Percentiles rank a stretch among this genome's conserved stretches.
Evolutionary conservation across 306 rosid genomes (phyloP).

Genomic region (Dryas alaskensis): DNA sequence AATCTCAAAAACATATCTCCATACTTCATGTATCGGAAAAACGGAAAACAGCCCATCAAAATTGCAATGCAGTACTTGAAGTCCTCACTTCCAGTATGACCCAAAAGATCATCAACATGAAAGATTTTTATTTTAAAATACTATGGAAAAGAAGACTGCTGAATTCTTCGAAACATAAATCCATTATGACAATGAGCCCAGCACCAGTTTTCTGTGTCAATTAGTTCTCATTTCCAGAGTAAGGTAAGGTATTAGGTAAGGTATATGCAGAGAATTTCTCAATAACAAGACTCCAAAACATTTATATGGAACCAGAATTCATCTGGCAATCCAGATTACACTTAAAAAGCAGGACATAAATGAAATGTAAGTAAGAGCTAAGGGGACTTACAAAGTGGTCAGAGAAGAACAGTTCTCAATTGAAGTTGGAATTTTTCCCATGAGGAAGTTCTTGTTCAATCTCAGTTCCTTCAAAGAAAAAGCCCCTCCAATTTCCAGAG

Average conservation of each 20-base stretch:
- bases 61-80: neutral
- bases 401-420: constrained; percentile 71
- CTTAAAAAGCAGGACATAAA: constrained; percentile 2
- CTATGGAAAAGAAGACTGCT: neutral
- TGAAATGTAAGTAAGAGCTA: constrained; percentile 15
- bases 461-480: constrained; percentile 61
- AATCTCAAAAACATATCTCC: constrained; percentile 1
- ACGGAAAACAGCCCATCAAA: neutral
- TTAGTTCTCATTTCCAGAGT: neutral
- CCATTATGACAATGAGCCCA: neutral
- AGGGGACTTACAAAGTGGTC: constrained; percentile 70
- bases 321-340: neutral
- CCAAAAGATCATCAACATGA: neutral
- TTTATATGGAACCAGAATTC: neutral
- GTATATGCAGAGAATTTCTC: neutral
- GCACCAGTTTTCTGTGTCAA: neutral
- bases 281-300: constrained; percentile 15
- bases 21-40: neutral
- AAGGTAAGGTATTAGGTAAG: neutral
- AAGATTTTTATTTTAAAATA: neutral
- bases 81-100: neutral
- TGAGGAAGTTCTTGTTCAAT: constrained; percentile 64
- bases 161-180: neutral
- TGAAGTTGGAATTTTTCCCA: constrained; percentile 64
- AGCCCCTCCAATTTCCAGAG: constrained; percentile 64